These are phyloP conservation scores for Cladosporium sp. DNA, from an alignment of 2,329 filamentous ascomycete genomes.

Conservation along the genomic window DNA sequence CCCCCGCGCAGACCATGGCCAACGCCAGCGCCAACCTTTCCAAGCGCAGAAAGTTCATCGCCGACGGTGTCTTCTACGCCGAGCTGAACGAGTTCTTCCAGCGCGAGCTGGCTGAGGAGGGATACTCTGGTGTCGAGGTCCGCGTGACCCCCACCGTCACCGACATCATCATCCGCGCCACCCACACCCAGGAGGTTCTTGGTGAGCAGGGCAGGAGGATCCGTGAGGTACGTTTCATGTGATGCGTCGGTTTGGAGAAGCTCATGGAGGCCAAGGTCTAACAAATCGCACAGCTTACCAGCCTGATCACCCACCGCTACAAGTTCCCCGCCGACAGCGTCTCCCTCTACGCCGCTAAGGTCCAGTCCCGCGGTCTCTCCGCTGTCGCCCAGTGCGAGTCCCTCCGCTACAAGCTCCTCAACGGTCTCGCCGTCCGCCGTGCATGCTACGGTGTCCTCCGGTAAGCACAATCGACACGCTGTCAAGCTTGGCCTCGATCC, in stretches of 20 bases:
- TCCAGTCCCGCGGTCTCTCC: slow-evolving; percentile 99
- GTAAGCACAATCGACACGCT: slow-evolving; percentile 10
- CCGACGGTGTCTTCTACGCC: slow-evolving; percentile 99
- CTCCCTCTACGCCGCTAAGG: slow-evolving; percentile 99
- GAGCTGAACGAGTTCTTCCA: slow-evolving; percentile 99
- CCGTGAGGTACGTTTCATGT: slow-evolving; percentile 58
- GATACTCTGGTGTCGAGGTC: slow-evolving; percentile 99
- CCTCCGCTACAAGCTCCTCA: slow-evolving; percentile 99
- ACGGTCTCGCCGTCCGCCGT: slow-evolving; percentile 96
- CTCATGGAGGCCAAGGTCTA: background rate
- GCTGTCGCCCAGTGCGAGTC: slow-evolving; percentile 99
- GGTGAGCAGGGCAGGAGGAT: slow-evolving; percentile 99
- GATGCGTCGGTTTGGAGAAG: background rate
- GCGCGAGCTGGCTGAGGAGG: slow-evolving; percentile 99
- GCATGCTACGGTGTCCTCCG: slow-evolving; percentile 98
- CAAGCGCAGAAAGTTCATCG: slow-evolving; percentile 73
- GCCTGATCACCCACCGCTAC: slow-evolving; percentile 99
- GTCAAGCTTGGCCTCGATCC: background rate
- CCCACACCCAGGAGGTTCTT: slow-evolving; percentile 99
- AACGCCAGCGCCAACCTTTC: slow-evolving; percentile 54
- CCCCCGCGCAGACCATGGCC: slow-evolving; percentile 22
- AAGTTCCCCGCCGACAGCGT: slow-evolving; percentile 99
- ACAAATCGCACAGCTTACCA: slow-evolving; percentile 64
- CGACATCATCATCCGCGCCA: slow-evolving; percentile 99
- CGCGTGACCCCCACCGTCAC: slow-evolving; percentile 99